Percentiles rank a stretch among this genome's conserved stretches.
Conservation (phyloP, 169 alveolate genomes). For the Nephromyces sp. region DNA sequence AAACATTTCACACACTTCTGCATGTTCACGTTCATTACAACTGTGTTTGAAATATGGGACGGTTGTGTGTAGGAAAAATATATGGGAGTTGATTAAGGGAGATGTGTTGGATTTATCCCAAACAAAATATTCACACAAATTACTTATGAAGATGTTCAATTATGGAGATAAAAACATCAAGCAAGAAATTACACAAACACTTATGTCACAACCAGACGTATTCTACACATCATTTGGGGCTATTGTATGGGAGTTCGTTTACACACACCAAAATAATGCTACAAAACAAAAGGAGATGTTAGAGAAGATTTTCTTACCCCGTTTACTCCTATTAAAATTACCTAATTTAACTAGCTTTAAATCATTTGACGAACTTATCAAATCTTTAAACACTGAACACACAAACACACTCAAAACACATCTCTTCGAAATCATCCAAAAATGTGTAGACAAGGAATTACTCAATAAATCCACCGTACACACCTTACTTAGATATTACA, state of each 20-base stretch:
- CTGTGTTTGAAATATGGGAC: background rate
- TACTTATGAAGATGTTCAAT: background rate
- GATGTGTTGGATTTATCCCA: background rate
- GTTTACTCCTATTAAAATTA: background rate
- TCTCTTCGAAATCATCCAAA: background rate
- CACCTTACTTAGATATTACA: background rate
- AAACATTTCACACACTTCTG: no score
- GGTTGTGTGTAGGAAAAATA: background rate
- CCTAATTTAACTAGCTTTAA: background rate
- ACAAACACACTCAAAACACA: background rate
- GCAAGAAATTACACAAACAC: background rate
- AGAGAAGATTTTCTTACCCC: background rate
- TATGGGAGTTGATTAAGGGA: background rate
- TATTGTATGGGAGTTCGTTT: background rate
- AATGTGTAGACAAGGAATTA: background rate
- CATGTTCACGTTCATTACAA: background rate
- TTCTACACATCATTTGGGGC: background rate
- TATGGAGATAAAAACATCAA: background rate
- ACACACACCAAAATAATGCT: background rate
- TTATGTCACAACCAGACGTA: background rate
- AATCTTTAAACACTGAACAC: no score
- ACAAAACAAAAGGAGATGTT: background rate
- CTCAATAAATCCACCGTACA: background rate
- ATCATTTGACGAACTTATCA: background rate
- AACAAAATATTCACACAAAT: background rate